Conservation (phyloP, 108 stramenopile species). For the Skeletonema grethae region DNA sequence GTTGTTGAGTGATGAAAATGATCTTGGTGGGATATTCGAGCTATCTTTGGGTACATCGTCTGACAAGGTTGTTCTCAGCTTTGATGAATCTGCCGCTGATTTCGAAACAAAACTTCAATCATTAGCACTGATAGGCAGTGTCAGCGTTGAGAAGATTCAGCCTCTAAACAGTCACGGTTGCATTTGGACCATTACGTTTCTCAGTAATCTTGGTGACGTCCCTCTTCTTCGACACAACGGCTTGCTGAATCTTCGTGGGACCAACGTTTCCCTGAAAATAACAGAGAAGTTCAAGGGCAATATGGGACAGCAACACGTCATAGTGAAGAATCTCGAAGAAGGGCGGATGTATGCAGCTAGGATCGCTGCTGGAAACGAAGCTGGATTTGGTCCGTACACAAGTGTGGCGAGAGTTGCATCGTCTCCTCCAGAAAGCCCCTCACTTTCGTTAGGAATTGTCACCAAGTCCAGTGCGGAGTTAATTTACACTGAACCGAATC, state of each 20-base stretch:
- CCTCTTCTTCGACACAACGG: conserved; percentile 49
- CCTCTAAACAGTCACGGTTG: conserved; percentile 3
- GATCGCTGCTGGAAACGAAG: conserved; percentile 46
- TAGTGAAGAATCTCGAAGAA: conserved; percentile 31
- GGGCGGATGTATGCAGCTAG: conserved; percentile 39
- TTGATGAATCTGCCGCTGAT: conserved; percentile 42
- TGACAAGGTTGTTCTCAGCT: conserved; percentile 13
- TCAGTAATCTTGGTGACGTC: conserved; percentile 54
- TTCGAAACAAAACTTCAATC: conserved; percentile 47
- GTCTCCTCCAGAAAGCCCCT: conserved; percentile 31
- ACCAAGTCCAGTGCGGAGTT: conserved; percentile 41
- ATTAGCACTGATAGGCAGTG: conserved; percentile 41
- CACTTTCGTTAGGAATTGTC: conserved; percentile 23
- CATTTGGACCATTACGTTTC: conserved; percentile 55
- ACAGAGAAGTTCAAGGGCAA: conserved; percentile 37
- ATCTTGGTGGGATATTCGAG: conserved; percentile 39
- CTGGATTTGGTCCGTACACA: conserved; percentile 47
- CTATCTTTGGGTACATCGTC: conserved; percentile 16
- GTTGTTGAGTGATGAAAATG: conserved; percentile 19
- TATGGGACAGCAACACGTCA: conserved; percentile 15
- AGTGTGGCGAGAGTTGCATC: conserved; percentile 16
- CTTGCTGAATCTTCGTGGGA: conserved; percentile 30
- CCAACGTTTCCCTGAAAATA: conserved; percentile 32
- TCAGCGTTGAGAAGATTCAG: conserved; percentile 18
- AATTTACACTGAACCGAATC: conserved; percentile 28